phyloP scores from a whole-genome alignment of 148 eudicot species.

The Vaccinium myrtillus region DNA sequence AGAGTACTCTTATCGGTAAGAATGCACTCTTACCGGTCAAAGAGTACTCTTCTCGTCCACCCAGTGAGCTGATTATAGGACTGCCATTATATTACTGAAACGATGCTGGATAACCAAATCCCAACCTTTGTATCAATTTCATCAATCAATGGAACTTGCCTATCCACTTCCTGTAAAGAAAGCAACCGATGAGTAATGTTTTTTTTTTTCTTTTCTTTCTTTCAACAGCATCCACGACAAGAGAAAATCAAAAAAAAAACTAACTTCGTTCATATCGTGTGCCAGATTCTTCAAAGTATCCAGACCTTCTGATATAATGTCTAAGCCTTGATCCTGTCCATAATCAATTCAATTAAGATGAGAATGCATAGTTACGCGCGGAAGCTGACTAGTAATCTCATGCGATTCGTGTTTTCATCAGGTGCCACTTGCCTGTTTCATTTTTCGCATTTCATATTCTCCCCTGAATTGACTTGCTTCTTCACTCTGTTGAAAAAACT shows the following conservation, averaged over 20 bases:
- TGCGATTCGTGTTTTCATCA: not conserved
- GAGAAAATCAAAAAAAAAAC: conserved; percentile 6
- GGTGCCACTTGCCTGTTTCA: conserved; percentile 60
- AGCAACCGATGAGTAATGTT: not conserved
- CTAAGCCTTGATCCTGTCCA: conserved; percentile 85
- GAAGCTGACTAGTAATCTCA: not conserved
- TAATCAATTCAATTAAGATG: conserved; percentile 12
- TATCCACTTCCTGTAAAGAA: conserved; percentile 77
- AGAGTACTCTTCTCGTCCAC: too few relatives aligned
- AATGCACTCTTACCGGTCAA: too few relatives aligned
- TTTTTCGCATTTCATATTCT: conserved; percentile 93
- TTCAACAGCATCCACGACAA: not conserved
- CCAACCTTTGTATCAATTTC: conserved; percentile 91
- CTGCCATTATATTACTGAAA: not conserved
- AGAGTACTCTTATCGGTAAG: too few relatives aligned
- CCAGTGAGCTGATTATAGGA: too few relatives aligned
- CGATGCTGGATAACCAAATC: conserved; percentile 5
- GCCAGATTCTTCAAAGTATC: conserved; percentile 91
- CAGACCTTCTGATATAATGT: conserved; percentile 86
- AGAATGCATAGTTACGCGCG: not conserved
- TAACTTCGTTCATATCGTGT: conserved; percentile 93
- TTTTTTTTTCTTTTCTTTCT: conserved; percentile 40
- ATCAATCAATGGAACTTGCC: conserved; percentile 95
- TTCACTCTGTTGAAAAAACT: conserved; percentile 71
- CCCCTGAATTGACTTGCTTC: conserved; percentile 77